Conservation (phyloP, 768 basidiomycete species). For the Boletus subcaerulescens region DNA sequence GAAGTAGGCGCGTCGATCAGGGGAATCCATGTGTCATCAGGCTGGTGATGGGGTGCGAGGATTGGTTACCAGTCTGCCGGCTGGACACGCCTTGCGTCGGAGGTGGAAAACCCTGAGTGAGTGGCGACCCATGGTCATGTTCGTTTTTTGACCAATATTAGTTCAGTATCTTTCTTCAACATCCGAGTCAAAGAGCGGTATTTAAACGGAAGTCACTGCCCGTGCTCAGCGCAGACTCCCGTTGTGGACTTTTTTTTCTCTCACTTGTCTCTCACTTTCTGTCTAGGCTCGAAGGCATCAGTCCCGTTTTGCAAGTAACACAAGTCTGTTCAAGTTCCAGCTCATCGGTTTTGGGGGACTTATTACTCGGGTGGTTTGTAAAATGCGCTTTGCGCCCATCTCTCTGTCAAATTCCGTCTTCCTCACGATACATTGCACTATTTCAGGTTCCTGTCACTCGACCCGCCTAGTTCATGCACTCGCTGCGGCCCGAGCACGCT, state of each 20-base stretch:
- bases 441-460: not conserved
- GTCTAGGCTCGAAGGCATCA: not conserved
- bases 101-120: conserved; percentile 22
- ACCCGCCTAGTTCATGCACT: not conserved
- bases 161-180: conserved; percentile 3
- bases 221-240: not conserved
- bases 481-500: not conserved
- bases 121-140: not conserved
- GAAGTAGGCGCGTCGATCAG: not conserved
- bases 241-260: not conserved
- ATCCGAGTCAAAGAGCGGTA: not conserved
- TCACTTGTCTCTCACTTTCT: not conserved
- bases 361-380: not conserved
- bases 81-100: conserved; percentile 11
- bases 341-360: not conserved
- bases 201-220: not conserved
- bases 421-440: not conserved
- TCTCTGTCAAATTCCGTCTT: not conserved
- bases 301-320: not conserved
- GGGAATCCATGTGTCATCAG: conserved; percentile 8
- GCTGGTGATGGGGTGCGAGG: conserved; percentile 11
- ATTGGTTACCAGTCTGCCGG: conserved; percentile 7
- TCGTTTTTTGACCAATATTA: conserved; percentile 9
- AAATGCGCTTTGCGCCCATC: not conserved
- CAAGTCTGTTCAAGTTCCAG: not conserved